These are phyloP conservation scores for Acacia crassicarpa DNA, from an alignment of 306 rosid genomes.

Conservation along the genomic window DNA sequence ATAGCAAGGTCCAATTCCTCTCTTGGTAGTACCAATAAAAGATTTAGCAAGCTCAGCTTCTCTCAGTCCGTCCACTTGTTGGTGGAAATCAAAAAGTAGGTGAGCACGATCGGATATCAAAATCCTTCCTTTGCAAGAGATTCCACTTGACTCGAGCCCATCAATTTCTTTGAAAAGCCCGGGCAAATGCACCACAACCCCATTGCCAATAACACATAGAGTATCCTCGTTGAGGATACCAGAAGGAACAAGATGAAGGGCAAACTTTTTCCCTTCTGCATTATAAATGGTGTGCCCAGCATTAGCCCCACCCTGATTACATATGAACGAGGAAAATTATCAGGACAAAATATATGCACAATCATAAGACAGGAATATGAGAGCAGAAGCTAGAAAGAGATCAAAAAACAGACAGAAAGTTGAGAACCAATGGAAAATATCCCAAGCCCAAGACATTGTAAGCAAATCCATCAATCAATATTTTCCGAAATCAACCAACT, in stretches of 20 bases:
- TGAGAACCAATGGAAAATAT: slow-evolving; percentile 1
- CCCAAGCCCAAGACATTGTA: not conserved
- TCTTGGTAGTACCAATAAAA: slow-evolving; percentile 93
- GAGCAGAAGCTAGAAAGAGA: not conserved
- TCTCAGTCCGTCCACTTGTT: slow-evolving; percentile 85
- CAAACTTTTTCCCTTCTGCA: slow-evolving; percentile 92
- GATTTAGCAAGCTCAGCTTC: slow-evolving; percentile 91
- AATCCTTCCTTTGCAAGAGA: slow-evolving; percentile 87
- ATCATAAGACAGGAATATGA: not conserved
- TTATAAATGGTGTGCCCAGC: slow-evolving; percentile 98
- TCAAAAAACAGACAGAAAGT: not conserved
- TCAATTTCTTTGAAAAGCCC: slow-evolving; percentile 90
- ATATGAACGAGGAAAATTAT: not conserved
- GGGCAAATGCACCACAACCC: slow-evolving; percentile 90
- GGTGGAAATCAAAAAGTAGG: slow-evolving; percentile 92
- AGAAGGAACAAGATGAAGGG: slow-evolving; percentile 95
- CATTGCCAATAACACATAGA: slow-evolving; percentile 88
- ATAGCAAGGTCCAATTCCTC: slow-evolving; percentile 98
- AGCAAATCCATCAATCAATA: slow-evolving; percentile 12
- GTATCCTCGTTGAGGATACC: slow-evolving; percentile 93
- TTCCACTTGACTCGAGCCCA: slow-evolving; percentile 74
- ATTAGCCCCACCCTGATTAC: slow-evolving; percentile 86
- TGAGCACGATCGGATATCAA: slow-evolving; percentile 94
- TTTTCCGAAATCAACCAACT: slow-evolving; percentile 4
- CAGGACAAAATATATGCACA: slow-evolving; percentile 18